phyloP scores from a whole-genome alignment of 1,284 basidiomycete species.

The Trametes sp. region DNA sequence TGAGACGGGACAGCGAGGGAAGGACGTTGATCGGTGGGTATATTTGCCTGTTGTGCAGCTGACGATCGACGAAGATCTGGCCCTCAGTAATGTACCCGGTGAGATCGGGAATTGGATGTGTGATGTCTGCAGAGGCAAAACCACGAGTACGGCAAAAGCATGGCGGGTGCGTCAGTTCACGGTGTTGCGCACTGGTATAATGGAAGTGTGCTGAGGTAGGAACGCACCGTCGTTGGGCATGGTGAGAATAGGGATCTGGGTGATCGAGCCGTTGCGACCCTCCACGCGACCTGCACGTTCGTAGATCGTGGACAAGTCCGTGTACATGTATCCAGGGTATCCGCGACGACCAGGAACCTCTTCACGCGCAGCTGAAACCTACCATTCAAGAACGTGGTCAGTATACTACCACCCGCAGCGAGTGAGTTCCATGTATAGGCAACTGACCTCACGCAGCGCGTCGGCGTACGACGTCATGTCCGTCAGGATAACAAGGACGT shows the following conservation, averaged over 20 bases:
- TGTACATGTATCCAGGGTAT: slow-evolving; percentile 99
- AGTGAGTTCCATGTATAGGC: slow-evolving; percentile 5
- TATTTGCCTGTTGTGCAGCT: slow-evolving; percentile 94
- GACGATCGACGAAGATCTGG: slow-evolving; percentile 98
- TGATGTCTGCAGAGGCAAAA: slow-evolving; percentile 79
- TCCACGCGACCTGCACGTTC: slow-evolving; percentile 99
- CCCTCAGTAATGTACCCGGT: slow-evolving; percentile 99
- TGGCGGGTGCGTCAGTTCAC: slow-evolving; percentile 22
- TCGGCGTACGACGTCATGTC: slow-evolving; percentile 99
- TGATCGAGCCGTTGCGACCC: slow-evolving; percentile 98
- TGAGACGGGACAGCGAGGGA: slow-evolving; percentile 97
- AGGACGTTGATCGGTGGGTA: slow-evolving; percentile 99
- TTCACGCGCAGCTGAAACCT: slow-evolving; percentile 98
- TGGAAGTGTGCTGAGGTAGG: slow-evolving; percentile 18
- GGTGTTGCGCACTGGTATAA: slow-evolving; percentile 22
- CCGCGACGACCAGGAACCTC: slow-evolving; percentile 99
- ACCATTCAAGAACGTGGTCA: slow-evolving; percentile 1
- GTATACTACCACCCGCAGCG: slow-evolving; percentile 1
- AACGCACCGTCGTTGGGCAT: slow-evolving; percentile 98
- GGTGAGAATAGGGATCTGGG: slow-evolving; percentile 98
- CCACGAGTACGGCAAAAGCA: slow-evolving; percentile 21
- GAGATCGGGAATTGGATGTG: slow-evolving; percentile 99
- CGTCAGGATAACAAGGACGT: slow-evolving; percentile 98
- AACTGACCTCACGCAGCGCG: slow-evolving; percentile 88
- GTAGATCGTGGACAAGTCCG: slow-evolving; percentile 98